A percentile compares a stretch with the other conserved stretches of the same genome.
Evolutionary conservation across 2,329 filamentous ascomycete species (phyloP).

Genomic region (Alternaria triticimaculans): DNA sequence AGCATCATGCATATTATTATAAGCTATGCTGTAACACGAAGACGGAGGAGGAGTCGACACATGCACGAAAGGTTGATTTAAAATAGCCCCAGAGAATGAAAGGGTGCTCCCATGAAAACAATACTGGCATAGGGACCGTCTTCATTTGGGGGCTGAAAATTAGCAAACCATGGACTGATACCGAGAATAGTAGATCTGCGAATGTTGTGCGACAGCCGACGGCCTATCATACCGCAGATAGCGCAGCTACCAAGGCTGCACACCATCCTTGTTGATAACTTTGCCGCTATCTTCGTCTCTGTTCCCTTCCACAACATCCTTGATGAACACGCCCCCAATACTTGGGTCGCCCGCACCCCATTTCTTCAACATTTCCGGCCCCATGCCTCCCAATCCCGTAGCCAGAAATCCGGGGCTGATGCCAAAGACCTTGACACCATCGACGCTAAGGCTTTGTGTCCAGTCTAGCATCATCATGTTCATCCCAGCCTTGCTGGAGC

Average conservation of each 20-base stretch:
- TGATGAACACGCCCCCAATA: slow-evolving; percentile 48
- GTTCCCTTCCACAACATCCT: slow-evolving; percentile 50
- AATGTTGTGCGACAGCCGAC: not conserved
- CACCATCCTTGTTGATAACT: slow-evolving; percentile 42
- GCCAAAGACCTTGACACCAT: slow-evolving; percentile 55
- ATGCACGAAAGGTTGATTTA: not conserved
- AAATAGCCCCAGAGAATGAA: not conserved
- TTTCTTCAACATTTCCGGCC: slow-evolving; percentile 41
- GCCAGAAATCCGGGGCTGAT: slow-evolving; percentile 57
- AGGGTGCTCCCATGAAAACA: not conserved
- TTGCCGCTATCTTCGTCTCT: slow-evolving; percentile 49
- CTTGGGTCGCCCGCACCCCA: slow-evolving; percentile 49
- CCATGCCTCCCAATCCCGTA: slow-evolving; percentile 50
- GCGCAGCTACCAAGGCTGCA: slow-evolving; percentile 47
- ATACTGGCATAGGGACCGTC: not conserved
- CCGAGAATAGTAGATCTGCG: not conserved
- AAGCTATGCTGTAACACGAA: not conserved
- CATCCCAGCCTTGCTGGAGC: slow-evolving; percentile 54
- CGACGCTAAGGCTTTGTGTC: slow-evolving; percentile 53
- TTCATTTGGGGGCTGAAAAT: not conserved
- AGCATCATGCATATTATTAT: not conserved
- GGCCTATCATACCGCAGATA: not conserved
- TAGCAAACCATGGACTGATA: not conserved
- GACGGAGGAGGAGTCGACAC: not conserved
- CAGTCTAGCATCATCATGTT: slow-evolving; percentile 61